A percentile compares a stretch with the other conserved stretches of the same genome.
Conservation (phyloP, 768 basidiomycete genomes). For the Rhodotorula paludigena region DNA sequence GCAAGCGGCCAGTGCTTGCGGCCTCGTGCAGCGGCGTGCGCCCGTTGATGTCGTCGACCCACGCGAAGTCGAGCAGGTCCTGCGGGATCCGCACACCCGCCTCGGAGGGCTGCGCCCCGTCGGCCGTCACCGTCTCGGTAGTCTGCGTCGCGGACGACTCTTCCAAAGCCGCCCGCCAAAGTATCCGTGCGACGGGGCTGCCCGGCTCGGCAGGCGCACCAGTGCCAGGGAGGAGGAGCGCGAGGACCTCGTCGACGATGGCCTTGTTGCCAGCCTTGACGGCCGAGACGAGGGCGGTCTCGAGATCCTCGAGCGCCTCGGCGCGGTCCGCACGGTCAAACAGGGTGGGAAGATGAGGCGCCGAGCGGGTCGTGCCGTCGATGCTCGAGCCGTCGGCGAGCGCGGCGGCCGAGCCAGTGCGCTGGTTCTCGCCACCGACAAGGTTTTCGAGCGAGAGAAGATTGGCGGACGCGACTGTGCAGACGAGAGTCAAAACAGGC, state of each 20-base stretch:
- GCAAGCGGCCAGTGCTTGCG: conserved; percentile 71
- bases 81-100: conserved; percentile 54
- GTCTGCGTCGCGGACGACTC: conserved; percentile 47
- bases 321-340: conserved; percentile 44
- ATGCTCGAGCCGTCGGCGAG: conserved; percentile 40
- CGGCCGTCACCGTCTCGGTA: conserved; percentile 50
- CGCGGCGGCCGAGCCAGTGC: neutral
- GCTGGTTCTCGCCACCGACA: conserved; percentile 58
- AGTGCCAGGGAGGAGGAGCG: conserved; percentile 60
- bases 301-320: conserved; percentile 45
- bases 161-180: conserved; percentile 87
- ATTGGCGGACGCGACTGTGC: conserved; percentile 55
- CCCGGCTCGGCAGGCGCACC: conserved; percentile 54
- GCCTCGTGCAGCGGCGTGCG: conserved; percentile 87
- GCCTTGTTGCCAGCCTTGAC: conserved; percentile 64
- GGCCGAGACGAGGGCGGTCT: conserved; percentile 38
- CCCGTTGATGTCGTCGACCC: conserved; percentile 94
- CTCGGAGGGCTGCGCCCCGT: conserved; percentile 54
- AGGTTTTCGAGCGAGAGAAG: conserved; percentile 66
- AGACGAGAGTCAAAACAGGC: conserved; percentile 54
- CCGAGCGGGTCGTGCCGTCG: conserved; percentile 35
- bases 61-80: conserved; percentile 73
- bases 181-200: conserved; percentile 75
- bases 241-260: conserved; percentile 82
- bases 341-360: conserved; percentile 39